A percentile compares a stretch with the other conserved stretches of the same genome.
phyloP scores from a whole-genome alignment of 768 basidiomycete species.

The Pulveroboletus ravenelii region DNA sequence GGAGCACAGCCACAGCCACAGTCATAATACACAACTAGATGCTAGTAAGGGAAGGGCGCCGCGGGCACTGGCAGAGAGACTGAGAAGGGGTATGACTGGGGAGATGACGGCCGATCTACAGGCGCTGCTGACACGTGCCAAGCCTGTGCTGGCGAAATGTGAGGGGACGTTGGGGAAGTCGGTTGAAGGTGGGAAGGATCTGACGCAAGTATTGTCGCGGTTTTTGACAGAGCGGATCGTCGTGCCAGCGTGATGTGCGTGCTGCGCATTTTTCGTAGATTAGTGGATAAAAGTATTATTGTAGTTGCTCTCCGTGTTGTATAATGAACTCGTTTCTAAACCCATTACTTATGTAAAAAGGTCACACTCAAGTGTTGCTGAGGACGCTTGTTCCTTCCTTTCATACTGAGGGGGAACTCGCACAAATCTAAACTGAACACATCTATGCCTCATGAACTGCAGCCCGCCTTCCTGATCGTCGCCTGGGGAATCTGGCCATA shows the following conservation, averaged over 20 bases:
- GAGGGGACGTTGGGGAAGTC: constrained; percentile 41
- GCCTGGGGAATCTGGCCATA: no score
- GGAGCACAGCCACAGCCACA: constrained; percentile 27
- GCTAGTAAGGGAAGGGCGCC: constrained; percentile 37
- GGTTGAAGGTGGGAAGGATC: constrained; percentile 39
- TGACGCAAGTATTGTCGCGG: constrained; percentile 54
- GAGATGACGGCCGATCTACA: constrained; percentile 75
- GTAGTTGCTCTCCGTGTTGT: constrained; percentile 11
- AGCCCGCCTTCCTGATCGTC: no score
- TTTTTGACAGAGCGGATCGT: constrained; percentile 64
- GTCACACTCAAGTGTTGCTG: no score
- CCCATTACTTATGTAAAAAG: neutral
- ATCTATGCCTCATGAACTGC: no score
- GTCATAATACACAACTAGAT: constrained; percentile 16
- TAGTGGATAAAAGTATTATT: constrained; percentile 9
- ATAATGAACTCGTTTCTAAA: neutral
- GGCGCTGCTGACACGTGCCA: constrained; percentile 59
- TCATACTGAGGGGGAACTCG: no score
- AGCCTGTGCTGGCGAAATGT: constrained; percentile 59
- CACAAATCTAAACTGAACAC: no score
- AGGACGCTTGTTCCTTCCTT: no score
- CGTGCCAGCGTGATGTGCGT: constrained; percentile 30
- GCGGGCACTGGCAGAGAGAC: constrained; percentile 54
- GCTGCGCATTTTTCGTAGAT: neutral
- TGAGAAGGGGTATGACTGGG: constrained; percentile 73